These are phyloP conservation scores for Hyphopichia khmerensis DNA, from an alignment of 1,139 yeast genomes.

Conservation along the genomic window DNA sequence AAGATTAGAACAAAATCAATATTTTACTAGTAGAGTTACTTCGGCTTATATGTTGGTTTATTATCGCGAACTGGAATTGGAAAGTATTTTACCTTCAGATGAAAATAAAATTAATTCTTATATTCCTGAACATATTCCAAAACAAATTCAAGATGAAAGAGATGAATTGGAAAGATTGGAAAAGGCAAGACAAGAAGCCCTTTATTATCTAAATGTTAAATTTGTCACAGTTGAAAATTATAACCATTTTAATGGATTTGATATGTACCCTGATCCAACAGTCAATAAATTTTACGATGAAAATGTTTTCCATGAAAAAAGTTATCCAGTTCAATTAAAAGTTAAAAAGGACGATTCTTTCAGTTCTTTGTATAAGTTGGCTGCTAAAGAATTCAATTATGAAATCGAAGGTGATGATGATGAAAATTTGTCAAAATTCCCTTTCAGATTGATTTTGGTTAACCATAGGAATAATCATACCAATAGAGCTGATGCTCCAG, in stretches of 20 bases:
- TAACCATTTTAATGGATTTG: slow-evolving; percentile 68
- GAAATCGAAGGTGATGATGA: slow-evolving; percentile 3
- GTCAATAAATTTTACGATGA: slow-evolving; percentile 46
- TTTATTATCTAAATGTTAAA: slow-evolving; percentile 63
- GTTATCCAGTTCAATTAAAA: slow-evolving; percentile 52
- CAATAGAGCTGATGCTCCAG: slow-evolving; percentile 57
- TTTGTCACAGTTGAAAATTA: slow-evolving; percentile 55
- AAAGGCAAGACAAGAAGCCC: slow-evolving; percentile 74
- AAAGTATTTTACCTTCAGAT: slow-evolving; percentile 57
- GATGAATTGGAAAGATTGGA: slow-evolving; percentile 57
- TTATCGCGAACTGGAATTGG: slow-evolving; percentile 63
- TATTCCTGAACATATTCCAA: slow-evolving; percentile 70
- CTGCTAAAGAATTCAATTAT: slow-evolving; percentile 48
- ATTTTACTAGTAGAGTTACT: slow-evolving; percentile 73
- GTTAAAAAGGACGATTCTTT: slow-evolving; percentile 60
- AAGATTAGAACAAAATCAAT: slow-evolving; percentile 61
- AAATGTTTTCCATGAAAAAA: slow-evolving; percentile 42
- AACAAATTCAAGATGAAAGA: slow-evolving; percentile 60
- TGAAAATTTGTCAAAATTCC: slow-evolving; percentile 15
- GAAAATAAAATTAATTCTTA: slow-evolving; percentile 40
- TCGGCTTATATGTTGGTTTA: slow-evolving; percentile 98
- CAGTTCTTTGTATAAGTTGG: slow-evolving; percentile 46
- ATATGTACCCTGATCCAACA: slow-evolving; percentile 63
- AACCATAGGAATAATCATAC: slow-evolving; percentile 75
- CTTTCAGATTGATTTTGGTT: slow-evolving; percentile 64